Base-by-base conservation (phyloP, 2,329 filamentous ascomycete genomes). In the Pseudogymnoascus sp. region DNA sequence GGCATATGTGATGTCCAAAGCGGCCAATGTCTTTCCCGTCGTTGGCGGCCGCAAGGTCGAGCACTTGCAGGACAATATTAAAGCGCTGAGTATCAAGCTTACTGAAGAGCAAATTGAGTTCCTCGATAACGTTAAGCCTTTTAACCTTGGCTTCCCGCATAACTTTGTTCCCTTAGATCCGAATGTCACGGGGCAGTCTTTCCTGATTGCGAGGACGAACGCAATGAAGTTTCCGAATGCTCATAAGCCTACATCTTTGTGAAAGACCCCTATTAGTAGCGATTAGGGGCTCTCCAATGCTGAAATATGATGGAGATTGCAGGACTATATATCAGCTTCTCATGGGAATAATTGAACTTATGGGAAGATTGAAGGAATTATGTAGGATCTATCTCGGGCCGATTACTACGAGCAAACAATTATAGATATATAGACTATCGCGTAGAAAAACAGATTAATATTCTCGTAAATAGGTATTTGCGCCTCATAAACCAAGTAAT, bases 1-100 rank as follows among this genome's bases (percentile, higher is more conserved):
- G 23, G 88, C 89, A 2, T 92, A 92, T 70, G 85, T 91, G 11
- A 82, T 89, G 80, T 82, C 85, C 67, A 91, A 91, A 76, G 78
- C 86, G 0, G 83, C 87, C 0, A 84, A 90, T 68, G 86, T 91
- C 15, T 90, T 90, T 71, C 89, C 89, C 1, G 85, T 92, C 42
- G 78, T 91, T 4, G 88, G 89, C 9, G 86, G 87, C 0, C 81
- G 88, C 10, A 91, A 86, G 69, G 74, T 89, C 9, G 83, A 87
- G 61, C 88, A 92, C 71, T 76, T 93, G 42, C 82, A 86, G 71
- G 80, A 79, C 64, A 91, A 91, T 69, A 87, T 91, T 67, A 82
- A 87, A 69, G 86, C 87, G 0, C 77, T 93, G 38, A 79, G 78
- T 1, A 76, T 91, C 40, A 76, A 80, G 63, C 76, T 93, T 36